Evolutionary conservation across 148 eudicot genomes (phyloP), one percentile per base, ranked within the genome.

Genomic region (Chenopodium berlandieri): DNA sequence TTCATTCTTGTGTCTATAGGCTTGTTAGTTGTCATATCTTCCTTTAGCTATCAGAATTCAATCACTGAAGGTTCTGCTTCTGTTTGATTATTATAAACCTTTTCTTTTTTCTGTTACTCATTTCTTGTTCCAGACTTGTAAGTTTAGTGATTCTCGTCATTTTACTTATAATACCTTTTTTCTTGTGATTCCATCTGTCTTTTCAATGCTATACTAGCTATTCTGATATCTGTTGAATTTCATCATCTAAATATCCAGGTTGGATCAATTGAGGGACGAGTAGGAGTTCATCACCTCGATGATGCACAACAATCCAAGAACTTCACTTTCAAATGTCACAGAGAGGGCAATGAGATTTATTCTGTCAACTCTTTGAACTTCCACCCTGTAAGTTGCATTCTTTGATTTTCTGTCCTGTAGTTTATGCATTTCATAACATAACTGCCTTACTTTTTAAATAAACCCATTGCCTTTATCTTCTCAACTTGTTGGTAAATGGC

Each of bases 241-340:
- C 60, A 70, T 23, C 23, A 22, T 23, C 56, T 78, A 82, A 52
- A 62, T 69, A 20, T 85, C 62, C 58, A 95, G 98, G 92, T 95
- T 85, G 98, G 98, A 54, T 95, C 98, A 68, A 95, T 95, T 79
- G 98, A 95, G 86, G 98, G 98, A 56, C 87, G 97, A 81, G 98
- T 95, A 86, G 98, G 98, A 63, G 97, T 95, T 31, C 98, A 95
- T 86, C 97, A 95, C 87, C 90, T 95, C 78, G 98, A 95, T 86
- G 98, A 95, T 84, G 72, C 95, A n/a, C 97, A 89, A 66, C 89
- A 89, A 79, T 80, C 86, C 86, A 93, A 93, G 86, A 95, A 93
- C 77, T 95, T 95, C 73, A 95, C 98, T 80, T 95, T 95, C 91
- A 95, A 95, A 89, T 95, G 98, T 78, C 98, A 95, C 79, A 90